These are phyloP conservation scores for Elaeagnus macrophylla DNA, from an alignment of 306 rosid genomes.

Conservation along the genomic window DNA sequence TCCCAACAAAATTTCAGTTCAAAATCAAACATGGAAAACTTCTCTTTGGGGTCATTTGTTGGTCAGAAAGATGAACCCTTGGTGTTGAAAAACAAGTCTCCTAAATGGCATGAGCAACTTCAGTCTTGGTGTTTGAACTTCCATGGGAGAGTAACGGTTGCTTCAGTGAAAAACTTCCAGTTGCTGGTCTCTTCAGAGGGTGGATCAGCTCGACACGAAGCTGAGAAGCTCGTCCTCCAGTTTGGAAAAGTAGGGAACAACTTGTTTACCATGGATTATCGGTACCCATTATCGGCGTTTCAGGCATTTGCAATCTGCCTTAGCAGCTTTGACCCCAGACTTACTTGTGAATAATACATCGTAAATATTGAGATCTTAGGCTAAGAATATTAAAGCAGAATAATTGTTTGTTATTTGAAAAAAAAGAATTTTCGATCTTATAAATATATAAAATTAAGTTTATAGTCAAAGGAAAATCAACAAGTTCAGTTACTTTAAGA, in stretches of 20 bases:
- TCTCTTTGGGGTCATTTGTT: conserved; percentile 33
- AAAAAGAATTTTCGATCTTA: too few relatives aligned
- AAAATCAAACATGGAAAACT: conserved; percentile 46
- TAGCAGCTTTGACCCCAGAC: conserved; percentile 96
- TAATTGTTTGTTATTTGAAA: too few relatives aligned
- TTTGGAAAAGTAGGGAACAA: conserved; percentile 96
- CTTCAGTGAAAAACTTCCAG: conserved; percentile 95
- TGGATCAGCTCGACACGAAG: conserved; percentile 55
- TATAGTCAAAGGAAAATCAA: too few relatives aligned
- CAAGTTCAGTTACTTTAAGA: too few relatives aligned
- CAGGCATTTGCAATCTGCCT: conserved; percentile 98
- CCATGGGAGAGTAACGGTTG: conserved; percentile 92
- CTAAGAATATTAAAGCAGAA: too few relatives aligned
- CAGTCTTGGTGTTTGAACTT: conserved; percentile 99
- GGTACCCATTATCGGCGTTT: conserved; percentile 88
- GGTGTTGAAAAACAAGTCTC: conserved; percentile 81
- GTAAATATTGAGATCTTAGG: too few relatives aligned
- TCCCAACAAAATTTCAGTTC: conserved; percentile 61
- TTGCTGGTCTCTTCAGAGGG: conserved; percentile 68
- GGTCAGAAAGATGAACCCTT: conserved; percentile 44
- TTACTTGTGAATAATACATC: conserved; percentile 74
- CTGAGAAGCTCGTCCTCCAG: conserved; percentile 87
- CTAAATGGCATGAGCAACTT: conserved; percentile 97
- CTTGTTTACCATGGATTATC: conserved; percentile 93
- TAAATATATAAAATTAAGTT: too few relatives aligned